Base-by-base conservation (phyloP, 1,284 basidiomycete species). In the Marasmius sp. region DNA sequence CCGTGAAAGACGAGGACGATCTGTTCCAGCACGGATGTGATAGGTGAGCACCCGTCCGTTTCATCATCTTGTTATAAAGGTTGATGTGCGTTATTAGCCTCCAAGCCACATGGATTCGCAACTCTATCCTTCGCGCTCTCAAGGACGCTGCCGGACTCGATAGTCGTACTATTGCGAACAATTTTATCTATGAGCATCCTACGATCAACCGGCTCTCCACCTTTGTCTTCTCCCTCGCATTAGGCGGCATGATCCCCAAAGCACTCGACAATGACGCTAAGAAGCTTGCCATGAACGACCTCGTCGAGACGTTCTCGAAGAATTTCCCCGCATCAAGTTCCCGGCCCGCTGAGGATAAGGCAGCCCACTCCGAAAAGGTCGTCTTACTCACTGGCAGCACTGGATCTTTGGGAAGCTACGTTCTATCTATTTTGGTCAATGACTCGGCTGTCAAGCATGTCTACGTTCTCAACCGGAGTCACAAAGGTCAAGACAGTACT, bases 21-120 rank as follows among this genome's bases (percentile, higher is more conserved):
- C 63, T 81, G 7, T 81, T 82, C 66, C 70, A 75, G 22, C 66
- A 70, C 36, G 79, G 79, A 4, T 77, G 76, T 58, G 79, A 81
- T 63, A 80, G 79, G 60, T 45, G 34, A 18, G 59, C n/a, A 22
- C 20, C 34, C 22, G 6, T 10, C 11, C 9, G 48, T 36, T 18
- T 9, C 5, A 27, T n/a, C 37, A 16, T 9, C 14, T 36, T 47
- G 50, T 47, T 20, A 8, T 39, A 18, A 33, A n/a, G 16, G 2
- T 47, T 47, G 16, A n/a, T 20, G 16, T 47, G 2, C 16, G n/a
- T n/a, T 47, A 20, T n/a, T n/a, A 73, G 72, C 63, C 64, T 73
- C 6, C 71, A 72, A 56, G 69, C 71, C n/a, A 71, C 72, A 2
- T 73, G 69, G 70, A 72, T 74, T 34, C 66, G 71, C 3, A 74